Percentiles rank a stretch among this genome's conserved stretches.
phyloP scores from a whole-genome alignment of 2,329 filamentous ascomycete genomes.

The Penicillium sp. region DNA sequence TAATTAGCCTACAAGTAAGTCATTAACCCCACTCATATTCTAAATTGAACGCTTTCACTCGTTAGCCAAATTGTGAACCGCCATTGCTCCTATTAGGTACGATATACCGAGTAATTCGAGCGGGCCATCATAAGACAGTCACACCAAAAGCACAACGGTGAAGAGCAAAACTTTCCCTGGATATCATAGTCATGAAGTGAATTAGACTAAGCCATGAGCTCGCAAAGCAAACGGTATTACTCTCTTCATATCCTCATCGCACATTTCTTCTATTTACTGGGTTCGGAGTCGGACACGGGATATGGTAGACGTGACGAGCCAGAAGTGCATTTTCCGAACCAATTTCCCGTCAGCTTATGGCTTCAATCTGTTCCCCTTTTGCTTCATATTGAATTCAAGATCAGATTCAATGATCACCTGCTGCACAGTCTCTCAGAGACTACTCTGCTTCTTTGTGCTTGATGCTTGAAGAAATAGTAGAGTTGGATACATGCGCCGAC shows the following conservation, averaged over 20 bases:
- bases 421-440: background rate
- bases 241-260: background rate
- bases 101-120: no score
- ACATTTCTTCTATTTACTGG: no score
- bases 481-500: background rate
- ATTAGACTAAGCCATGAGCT: no score
- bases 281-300: slow-evolving; percentile 14
- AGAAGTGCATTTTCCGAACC: slow-evolving; percentile 21
- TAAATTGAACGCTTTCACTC: no score
- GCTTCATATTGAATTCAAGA: background rate
- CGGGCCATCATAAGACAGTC: no score
- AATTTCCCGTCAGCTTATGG: background rate
- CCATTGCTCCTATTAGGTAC: no score
- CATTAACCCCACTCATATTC: no score
- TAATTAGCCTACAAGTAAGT: no score
- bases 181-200: no score
- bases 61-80: no score
- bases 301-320: slow-evolving; percentile 26
- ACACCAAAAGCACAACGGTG: no score
- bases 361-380: background rate
- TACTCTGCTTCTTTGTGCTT: background rate
- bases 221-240: background rate
- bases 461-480: background rate
- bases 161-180: no score
- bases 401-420: background rate